These are phyloP conservation scores for Tolypocladium sp. DNA, from an alignment of 2,329 filamentous ascomycete genomes.

Conservation along the genomic window DNA sequence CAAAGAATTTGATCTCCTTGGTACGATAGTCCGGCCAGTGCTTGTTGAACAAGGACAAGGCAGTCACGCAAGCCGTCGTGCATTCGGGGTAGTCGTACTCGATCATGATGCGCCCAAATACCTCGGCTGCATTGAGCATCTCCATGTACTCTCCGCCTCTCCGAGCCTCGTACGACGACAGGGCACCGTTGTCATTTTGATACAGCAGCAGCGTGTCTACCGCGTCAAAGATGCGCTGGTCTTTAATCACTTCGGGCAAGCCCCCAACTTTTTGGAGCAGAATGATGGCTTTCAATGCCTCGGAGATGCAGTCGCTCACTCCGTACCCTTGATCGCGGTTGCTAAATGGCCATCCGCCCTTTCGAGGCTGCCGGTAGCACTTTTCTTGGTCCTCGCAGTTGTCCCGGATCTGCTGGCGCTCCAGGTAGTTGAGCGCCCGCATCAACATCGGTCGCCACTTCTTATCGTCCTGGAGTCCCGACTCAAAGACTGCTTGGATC, in stretches of 20 bases:
- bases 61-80: constrained; percentile 89
- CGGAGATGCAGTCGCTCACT: constrained; percentile 89
- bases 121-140: constrained; percentile 86
- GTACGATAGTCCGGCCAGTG: constrained; percentile 74
- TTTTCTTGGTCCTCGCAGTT: constrained; percentile 67
- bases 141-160: constrained; percentile 73
- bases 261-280: constrained; percentile 70
- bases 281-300: constrained; percentile 80
- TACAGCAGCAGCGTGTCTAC: constrained; percentile 86
- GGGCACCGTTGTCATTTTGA: constrained; percentile 79
- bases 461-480: constrained; percentile 66
- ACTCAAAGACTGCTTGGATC: constrained; percentile 73
- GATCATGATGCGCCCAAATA: constrained; percentile 96
- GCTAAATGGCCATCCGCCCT: constrained; percentile 94
- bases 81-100: constrained; percentile 98
- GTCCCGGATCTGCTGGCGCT: constrained; percentile 83
- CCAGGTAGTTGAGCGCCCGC: constrained; percentile 76
- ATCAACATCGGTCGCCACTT: constrained; percentile 76
- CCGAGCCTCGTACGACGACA: constrained; percentile 80
- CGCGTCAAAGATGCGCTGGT: constrained; percentile 74
- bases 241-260: constrained; percentile 65
- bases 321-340: constrained; percentile 88
- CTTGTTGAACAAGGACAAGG: constrained; percentile 70
- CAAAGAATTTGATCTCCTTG: constrained; percentile 64
- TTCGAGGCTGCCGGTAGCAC: constrained; percentile 83